Base-by-base conservation (phyloP, 1,284 basidiomycete species). In the Calocybe gambosa region DNA sequence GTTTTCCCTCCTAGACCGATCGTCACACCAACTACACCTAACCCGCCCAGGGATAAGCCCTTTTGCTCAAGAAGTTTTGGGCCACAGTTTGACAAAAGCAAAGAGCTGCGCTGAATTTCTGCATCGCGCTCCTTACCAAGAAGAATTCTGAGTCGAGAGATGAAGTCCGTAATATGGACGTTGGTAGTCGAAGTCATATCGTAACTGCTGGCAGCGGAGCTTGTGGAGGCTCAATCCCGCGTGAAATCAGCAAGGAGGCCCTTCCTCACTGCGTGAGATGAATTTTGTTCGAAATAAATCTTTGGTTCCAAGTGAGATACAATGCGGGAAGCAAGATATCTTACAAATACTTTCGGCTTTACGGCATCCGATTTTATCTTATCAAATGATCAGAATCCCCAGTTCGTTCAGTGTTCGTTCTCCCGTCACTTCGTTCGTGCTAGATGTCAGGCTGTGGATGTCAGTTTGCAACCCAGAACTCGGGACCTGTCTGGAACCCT, bases 1-100 rank as follows among this genome's bases (percentile, higher is more conserved):
- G 82, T 92, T 71, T 94, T 95, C 19, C 91, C 93, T 21, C 93
- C 93, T 1, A 96, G 72, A 1, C 93, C 93, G 21, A 95, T 75
- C 39, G 77, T 80, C 19, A 93, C 73, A 16, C 74, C 75, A 1
- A 77, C 73, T 0, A 93, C 72, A 0, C 85, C 82, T 7, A 97
- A 70, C 23, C 83, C 82, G 25, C 80, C 78, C 0, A 96, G 65
- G 1, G 89, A 85, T 4, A 97, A 70, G 1, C 93, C 93, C 55
- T 89, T 85, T 55, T 89, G 84, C 63, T 96, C 93, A 13, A 97
- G 75, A 9, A 94, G 68, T 57, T 84, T 91, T 0, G 87, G 86
- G 3, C 85, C 76, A 59, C 89, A 93, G 50, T 91, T 91, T 3
- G 89, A 86, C 34, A 93, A 75, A 23, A 95, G 67, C 8, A 95